Conservation (phyloP, 768 basidiomycete species). For the Lactifluus volemus region DNA sequence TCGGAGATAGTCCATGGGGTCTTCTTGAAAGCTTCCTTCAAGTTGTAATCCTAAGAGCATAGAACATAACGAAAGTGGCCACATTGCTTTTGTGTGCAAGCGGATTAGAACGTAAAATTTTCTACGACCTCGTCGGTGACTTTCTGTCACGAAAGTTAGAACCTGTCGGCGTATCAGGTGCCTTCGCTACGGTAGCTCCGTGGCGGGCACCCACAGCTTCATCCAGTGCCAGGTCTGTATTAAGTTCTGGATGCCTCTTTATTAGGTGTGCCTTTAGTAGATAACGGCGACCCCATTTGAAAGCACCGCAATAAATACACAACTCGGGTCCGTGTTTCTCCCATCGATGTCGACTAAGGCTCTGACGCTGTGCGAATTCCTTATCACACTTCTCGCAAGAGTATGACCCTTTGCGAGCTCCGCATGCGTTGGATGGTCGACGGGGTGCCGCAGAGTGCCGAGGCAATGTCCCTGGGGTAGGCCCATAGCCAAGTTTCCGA, state of each 20-base stretch:
- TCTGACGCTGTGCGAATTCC: background rate
- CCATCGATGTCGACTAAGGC: background rate
- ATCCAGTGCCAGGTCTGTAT: background rate
- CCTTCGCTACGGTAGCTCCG: background rate
- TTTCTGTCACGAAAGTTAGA: background rate
- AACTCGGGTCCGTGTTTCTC: background rate
- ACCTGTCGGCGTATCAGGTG: background rate
- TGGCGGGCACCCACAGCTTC: background rate
- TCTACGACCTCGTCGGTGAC: background rate
- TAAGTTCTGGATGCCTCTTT: background rate
- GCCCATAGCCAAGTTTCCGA: background rate
- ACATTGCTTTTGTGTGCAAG: too few relatives aligned
- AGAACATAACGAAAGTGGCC: too few relatives aligned
- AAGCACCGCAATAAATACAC: background rate
- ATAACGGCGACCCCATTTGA: constrained; percentile 1
- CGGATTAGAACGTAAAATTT: too few relatives aligned
- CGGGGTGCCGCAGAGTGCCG: too few relatives aligned
- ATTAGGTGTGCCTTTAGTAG: background rate
- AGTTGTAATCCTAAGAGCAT: too few relatives aligned
- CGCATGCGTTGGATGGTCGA: background rate
- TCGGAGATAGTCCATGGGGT: background rate
- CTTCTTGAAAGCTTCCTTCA: too few relatives aligned
- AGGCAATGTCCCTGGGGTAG: background rate
- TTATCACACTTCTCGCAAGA: background rate
- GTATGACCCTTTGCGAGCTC: background rate